Conservation (phyloP, 116 monocot genomes). For the Zostera marina region DNA sequence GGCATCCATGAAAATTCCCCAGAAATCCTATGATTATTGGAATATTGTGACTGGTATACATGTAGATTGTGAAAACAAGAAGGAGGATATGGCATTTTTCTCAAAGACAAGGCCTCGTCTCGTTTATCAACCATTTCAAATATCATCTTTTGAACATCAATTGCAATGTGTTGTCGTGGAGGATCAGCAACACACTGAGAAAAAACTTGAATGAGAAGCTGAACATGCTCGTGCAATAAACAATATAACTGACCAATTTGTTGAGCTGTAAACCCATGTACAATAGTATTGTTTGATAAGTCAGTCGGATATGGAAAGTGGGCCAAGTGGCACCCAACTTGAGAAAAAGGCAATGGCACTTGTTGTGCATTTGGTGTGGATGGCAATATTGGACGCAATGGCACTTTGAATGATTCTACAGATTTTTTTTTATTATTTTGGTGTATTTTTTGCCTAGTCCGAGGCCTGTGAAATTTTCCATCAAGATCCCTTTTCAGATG, state of each 20-base stretch:
- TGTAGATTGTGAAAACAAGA: constrained; percentile 37
- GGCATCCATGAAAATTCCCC: constrained; percentile 34
- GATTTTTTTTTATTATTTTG: constrained; percentile 19
- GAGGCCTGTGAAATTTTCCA: constrained; percentile 21
- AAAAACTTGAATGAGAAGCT: constrained; percentile 73
- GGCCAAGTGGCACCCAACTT: constrained; percentile 15
- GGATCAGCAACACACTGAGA: constrained; percentile 74
- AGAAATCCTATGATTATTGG: constrained; percentile 11
- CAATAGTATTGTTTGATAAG: constrained; percentile 15
- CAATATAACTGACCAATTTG: constrained; percentile 70
- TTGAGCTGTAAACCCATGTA: constrained; percentile 41
- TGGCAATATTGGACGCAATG: constrained; percentile 64
- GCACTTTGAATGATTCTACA: constrained; percentile 19
- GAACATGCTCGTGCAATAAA: constrained; percentile 80
- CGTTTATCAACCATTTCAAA: constrained; percentile 44
- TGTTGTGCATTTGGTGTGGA: constrained; percentile 12
- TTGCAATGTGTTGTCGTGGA: constrained; percentile 47
- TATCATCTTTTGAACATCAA: constrained; percentile 40
- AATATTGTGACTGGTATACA: constrained; percentile 24
- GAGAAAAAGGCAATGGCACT: constrained; percentile 7
- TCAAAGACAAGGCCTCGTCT: constrained; percentile 36
- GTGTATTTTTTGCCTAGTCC: constrained; percentile 57
- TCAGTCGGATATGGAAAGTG: constrained; percentile 11
- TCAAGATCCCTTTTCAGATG: constrained; percentile 5
- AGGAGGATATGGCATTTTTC: constrained; percentile 29